Percentiles rank a stretch among this genome's conserved stretches.
Conservation (phyloP, 2,329 filamentous ascomycete genomes). For the Phyllosticta capitalensis region DNA sequence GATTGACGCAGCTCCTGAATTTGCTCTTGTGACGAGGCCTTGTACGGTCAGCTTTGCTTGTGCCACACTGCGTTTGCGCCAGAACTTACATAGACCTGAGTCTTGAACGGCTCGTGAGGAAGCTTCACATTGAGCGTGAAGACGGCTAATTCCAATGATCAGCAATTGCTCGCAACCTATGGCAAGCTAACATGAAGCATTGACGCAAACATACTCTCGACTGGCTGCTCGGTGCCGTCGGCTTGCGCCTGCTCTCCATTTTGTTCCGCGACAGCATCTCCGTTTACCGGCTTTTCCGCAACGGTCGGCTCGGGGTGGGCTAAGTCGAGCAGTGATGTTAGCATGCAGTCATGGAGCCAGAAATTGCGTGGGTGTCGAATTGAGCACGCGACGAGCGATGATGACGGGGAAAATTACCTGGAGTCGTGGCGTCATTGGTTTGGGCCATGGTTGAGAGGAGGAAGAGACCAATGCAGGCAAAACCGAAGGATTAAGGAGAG, state of each 20-base stretch:
- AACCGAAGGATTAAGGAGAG: background rate
- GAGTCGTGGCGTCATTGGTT: conserved; percentile 28
- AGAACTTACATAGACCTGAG: conserved; percentile 66
- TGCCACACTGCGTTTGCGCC: conserved; percentile 13
- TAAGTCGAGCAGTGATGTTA: conserved; percentile 9
- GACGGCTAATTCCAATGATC: conserved; percentile 33
- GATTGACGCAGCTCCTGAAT: conserved; percentile 95
- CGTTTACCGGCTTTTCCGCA: conserved; percentile 17
- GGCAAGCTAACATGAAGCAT: background rate
- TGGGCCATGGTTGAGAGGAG: conserved; percentile 21
- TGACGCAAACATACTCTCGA: conserved; percentile 22
- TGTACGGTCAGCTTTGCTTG: conserved; percentile 21
- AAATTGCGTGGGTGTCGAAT: background rate
- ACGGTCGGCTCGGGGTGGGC: conserved; percentile 21
- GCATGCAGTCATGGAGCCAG: background rate
- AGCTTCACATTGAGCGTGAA: conserved; percentile 71
- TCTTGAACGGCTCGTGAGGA: conserved; percentile 67
- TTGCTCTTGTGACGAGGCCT: conserved; percentile 90
- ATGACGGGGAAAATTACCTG: conserved; percentile 19
- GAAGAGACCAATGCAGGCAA: conserved; percentile 8
- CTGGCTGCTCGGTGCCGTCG: conserved; percentile 20
- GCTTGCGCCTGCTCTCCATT: conserved; percentile 17
- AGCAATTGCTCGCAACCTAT: background rate
- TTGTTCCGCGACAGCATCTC: conserved; percentile 5
- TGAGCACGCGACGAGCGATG: background rate